Conservation (phyloP, 1,284 basidiomycete species). For the Austroboletus rostrupii region DNA sequence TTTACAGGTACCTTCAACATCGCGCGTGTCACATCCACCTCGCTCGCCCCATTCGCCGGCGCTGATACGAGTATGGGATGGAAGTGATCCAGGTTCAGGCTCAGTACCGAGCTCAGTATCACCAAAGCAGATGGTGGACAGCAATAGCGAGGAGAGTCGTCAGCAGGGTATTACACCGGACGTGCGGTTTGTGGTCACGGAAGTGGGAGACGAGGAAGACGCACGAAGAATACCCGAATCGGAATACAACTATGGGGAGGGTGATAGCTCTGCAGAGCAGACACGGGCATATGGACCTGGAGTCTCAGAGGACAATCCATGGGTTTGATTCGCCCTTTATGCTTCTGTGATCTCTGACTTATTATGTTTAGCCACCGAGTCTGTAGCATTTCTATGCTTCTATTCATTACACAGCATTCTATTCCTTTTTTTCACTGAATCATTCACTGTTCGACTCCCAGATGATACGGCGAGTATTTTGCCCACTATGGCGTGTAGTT, state of each 20-base stretch:
- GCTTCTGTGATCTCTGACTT: too few species aligned
- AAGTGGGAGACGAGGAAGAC: background rate
- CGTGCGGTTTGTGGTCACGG: background rate
- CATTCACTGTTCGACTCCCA: too few species aligned
- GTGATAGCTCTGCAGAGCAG: background rate
- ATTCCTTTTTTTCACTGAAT: too few species aligned
- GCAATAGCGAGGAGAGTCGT: background rate
- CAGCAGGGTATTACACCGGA: background rate
- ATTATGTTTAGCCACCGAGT: too few species aligned
- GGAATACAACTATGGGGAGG: background rate
- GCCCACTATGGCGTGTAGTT: too few species aligned
- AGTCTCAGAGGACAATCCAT: background rate
- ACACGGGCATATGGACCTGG: background rate
- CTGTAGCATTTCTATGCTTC: too few species aligned
- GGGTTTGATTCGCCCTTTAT: too few species aligned
- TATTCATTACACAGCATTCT: too few species aligned
- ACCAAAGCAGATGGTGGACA: background rate
- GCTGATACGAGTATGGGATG: slow-evolving; percentile 28
- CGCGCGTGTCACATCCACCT: slow-evolving; percentile 17
- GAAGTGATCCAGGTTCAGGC: background rate
- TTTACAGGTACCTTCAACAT: slow-evolving; percentile 17
- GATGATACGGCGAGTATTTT: too few species aligned
- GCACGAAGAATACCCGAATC: background rate
- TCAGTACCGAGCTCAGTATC: background rate
- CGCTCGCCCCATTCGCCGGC: slow-evolving; percentile 13